These are phyloP conservation scores for Stevia rebaudiana DNA, from an alignment of 140 eudicot species.

Conservation along the genomic window DNA sequence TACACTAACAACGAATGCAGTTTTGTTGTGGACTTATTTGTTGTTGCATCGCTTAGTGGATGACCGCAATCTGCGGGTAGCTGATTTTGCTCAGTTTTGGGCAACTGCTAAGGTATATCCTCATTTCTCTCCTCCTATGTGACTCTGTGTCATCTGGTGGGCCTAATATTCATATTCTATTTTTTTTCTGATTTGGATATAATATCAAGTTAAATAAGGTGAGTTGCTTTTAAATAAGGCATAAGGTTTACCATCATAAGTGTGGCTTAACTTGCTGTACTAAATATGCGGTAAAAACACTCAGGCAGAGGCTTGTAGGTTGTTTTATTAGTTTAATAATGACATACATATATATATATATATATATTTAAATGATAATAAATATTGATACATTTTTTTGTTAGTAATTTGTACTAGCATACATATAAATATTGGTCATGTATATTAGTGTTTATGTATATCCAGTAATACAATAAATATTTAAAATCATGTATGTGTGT, in stretches of 20 bases:
- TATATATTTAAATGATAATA: too few species aligned
- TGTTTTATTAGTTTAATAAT: background rate
- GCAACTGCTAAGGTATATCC: slow-evolving; percentile 99
- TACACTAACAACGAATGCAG: slow-evolving; percentile 90
- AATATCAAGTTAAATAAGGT: slow-evolving; percentile 3
- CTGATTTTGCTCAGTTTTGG: slow-evolving; percentile 99
- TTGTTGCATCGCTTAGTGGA: slow-evolving; percentile 99
- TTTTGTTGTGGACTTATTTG: slow-evolving; percentile 87
- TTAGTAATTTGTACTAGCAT: too few species aligned
- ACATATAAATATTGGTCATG: background rate
- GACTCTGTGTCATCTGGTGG: slow-evolving; percentile 27
- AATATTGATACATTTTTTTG: background rate
- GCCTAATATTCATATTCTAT: background rate
- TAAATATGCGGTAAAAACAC: slow-evolving; percentile 9
- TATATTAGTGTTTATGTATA: background rate
- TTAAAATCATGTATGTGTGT: background rate
- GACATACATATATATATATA: background rate
- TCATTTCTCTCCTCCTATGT: slow-evolving; percentile 50
- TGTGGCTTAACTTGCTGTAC: background rate
- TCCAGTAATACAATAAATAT: background rate
- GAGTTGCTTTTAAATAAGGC: background rate
- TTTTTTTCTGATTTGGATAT: background rate
- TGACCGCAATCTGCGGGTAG: slow-evolving; percentile 99
- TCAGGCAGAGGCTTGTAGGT: background rate
- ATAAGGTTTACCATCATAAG: background rate